A percentile compares a stretch with the other conserved stretches of the same genome.
Evolutionary conservation across 2,329 filamentous ascomycete genomes (phyloP).

Genomic region (Pseudogymnoascus sp.): DNA sequence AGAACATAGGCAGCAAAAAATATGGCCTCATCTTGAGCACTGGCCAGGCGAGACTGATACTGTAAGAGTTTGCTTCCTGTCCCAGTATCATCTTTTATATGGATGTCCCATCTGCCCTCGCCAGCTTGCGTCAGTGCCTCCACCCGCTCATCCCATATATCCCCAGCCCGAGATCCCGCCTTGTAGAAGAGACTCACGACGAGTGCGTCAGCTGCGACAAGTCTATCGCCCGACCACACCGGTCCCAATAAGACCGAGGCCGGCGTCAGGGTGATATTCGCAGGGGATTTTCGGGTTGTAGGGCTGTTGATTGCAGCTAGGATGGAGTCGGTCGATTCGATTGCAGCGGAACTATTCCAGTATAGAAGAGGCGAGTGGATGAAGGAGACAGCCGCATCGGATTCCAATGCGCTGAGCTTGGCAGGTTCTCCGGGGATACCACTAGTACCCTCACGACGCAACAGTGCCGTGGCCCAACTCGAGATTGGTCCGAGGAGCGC

Average conservation of each 20-base stretch:
- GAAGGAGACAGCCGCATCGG: constrained; percentile 21
- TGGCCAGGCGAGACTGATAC: neutral
- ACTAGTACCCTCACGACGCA: neutral
- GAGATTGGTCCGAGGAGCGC: constrained; percentile 31
- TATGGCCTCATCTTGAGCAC: neutral
- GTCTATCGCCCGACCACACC: constrained; percentile 35
- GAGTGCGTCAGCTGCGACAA: constrained; percentile 44
- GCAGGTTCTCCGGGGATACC: neutral
- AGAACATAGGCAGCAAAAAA: neutral
- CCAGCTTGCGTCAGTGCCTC: constrained; percentile 14
- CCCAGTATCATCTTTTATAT: constrained; percentile 17
- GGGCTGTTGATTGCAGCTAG: constrained; percentile 40
- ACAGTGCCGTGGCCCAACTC: constrained; percentile 3
- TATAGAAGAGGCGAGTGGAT: constrained; percentile 47
- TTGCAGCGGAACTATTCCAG: constrained; percentile 40
- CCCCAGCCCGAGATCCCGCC: constrained; percentile 31
- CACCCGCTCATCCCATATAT: constrained; percentile 32
- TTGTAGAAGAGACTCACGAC: constrained; percentile 45
- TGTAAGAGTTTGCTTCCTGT: constrained; percentile 15
- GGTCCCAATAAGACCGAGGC: constrained; percentile 47
- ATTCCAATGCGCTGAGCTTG: neutral
- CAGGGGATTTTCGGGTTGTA: constrained; percentile 30
- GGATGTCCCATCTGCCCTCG: constrained; percentile 19
- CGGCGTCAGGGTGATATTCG: constrained; percentile 42
- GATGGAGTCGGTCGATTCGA: constrained; percentile 37